Percentiles rank a stretch among this genome's conserved stretches.
Evolutionary conservation across 176 grass and related monocot genomes (phyloP).

Genomic region (Tillandsia leiboldiana): DNA sequence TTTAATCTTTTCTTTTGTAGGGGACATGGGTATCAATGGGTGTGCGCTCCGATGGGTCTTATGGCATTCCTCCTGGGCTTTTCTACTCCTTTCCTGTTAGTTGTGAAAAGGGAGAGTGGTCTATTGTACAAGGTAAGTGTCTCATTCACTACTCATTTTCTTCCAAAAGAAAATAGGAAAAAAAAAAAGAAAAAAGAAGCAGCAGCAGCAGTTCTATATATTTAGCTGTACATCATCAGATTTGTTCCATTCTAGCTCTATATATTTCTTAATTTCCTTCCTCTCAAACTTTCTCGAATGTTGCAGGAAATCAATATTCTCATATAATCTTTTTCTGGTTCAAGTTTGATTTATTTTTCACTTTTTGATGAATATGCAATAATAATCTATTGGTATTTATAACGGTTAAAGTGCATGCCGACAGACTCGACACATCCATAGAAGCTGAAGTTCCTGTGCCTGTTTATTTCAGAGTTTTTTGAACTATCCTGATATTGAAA

Average conservation of each 20-base stretch:
- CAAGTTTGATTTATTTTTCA: not conserved
- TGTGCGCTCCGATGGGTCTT: conserved; percentile 59
- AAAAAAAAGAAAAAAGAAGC: too few relatives aligned
- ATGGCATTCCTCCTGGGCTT: conserved; percentile 37
- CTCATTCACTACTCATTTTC: not conserved
- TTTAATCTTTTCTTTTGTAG: conserved; percentile 10
- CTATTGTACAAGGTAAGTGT: conserved; percentile 51
- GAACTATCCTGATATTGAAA: too few relatives aligned
- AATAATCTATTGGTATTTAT: too few relatives aligned
- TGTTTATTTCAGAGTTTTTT: too few relatives aligned
- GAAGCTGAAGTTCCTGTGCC: too few relatives aligned
- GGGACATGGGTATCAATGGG: conserved; percentile 83
- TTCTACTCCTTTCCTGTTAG: conserved; percentile 64
- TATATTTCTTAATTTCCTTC: not conserved
- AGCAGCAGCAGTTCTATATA: too few relatives aligned
- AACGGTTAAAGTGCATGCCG: too few relatives aligned
- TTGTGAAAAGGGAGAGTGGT: conserved; percentile 60
- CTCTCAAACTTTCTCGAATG: not conserved
- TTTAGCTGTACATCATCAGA: too few relatives aligned
- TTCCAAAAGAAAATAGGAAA: too few relatives aligned
- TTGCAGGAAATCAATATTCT: not conserved
- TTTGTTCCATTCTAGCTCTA: too few relatives aligned
- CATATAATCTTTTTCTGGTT: not conserved
- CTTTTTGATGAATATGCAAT: too few relatives aligned
- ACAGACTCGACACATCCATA: too few relatives aligned